Percentiles rank a stretch among this genome's conserved stretches.
Evolutionary conservation across 345 rosid genomes (phyloP).

Genomic region (Bretschneidera sinensis): DNA sequence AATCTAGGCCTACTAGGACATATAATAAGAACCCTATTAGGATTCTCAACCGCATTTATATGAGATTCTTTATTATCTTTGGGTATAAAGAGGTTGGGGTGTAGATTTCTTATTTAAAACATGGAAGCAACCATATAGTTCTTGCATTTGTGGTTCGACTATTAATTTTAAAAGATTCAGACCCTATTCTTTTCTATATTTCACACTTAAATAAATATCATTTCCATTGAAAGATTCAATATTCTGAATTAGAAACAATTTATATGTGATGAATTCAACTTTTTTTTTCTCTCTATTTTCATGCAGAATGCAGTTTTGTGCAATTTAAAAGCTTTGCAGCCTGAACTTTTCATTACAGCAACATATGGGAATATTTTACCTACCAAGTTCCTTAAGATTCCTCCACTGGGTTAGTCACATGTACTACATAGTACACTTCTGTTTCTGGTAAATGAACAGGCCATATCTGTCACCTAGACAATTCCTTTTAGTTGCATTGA

Average conservation of each 20-base stretch:
- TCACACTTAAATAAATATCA: neutral
- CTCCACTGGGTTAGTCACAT: constrained; percentile 60
- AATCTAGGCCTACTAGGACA: no score
- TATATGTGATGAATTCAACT: neutral
- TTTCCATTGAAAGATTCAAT: neutral
- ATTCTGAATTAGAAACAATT: neutral
- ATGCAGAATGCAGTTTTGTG: constrained; percentile 66
- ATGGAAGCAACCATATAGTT: neutral
- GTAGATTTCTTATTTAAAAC: neutral
- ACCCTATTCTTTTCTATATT: neutral
- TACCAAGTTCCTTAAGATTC: constrained; percentile 74
- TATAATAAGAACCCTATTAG: no score
- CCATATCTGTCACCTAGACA: constrained; percentile 3
- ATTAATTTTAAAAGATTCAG: neutral
- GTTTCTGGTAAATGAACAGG: neutral
- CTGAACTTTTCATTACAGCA: constrained; percentile 89
- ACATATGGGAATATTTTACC: constrained; percentile 97
- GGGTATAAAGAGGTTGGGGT: neutral
- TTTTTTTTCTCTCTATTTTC: neutral
- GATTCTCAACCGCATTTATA: no score
- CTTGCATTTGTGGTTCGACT: neutral
- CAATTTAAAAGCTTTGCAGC: constrained; percentile 65
- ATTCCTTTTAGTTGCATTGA: no score
- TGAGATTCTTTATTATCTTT: neutral
- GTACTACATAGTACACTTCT: constrained; percentile 6